phyloP scores from a whole-genome alignment of 371 early-diverging fungal genomes.

The Caulochytrium protostelioides region DNA sequence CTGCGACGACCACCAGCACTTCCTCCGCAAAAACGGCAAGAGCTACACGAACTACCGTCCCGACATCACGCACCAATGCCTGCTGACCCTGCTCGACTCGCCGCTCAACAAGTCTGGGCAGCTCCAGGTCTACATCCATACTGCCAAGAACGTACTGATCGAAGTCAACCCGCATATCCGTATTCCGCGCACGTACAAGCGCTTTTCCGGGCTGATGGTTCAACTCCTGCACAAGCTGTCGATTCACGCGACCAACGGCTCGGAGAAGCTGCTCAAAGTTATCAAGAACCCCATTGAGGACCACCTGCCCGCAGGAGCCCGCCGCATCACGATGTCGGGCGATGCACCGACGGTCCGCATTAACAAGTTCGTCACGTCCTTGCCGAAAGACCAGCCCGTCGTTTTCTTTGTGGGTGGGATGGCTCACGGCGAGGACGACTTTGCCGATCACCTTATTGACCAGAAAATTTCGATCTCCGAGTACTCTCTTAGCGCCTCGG shows the following conservation, averaged over 20 bases:
- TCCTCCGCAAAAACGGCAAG: slow-evolving; percentile 59
- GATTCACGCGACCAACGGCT: slow-evolving; percentile 74
- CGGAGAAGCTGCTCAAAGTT: slow-evolving; percentile 79
- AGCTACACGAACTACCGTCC: slow-evolving; percentile 74
- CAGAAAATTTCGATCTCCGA: slow-evolving; percentile 86
- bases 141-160: slow-evolving; percentile 80
- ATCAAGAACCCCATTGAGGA: slow-evolving; percentile 89
- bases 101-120: slow-evolving; percentile 93
- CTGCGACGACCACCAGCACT: slow-evolving; percentile 84
- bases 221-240: slow-evolving; percentile 91
- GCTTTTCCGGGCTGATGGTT: slow-evolving; percentile 94
- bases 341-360: slow-evolving; percentile 75
- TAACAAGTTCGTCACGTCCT: slow-evolving; percentile 50
- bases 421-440: slow-evolving; percentile 88
- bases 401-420: slow-evolving; percentile 86
- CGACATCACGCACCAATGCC: slow-evolving; percentile 94
- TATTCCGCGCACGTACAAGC: slow-evolving; percentile 93
- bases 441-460: slow-evolving; percentile 74
- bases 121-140: slow-evolving; percentile 86
- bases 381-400: slow-evolving; percentile 55
- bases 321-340: slow-evolving; percentile 73
- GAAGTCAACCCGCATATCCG: slow-evolving; percentile 92
- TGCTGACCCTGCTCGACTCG: slow-evolving; percentile 85
- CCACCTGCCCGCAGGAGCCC: slow-evolving; percentile 72
- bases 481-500: slow-evolving; percentile 85